Percentiles rank a stretch among this genome's conserved stretches.
These are phyloP conservation scores for Plasmodium blacklocki DNA, from an alignment of 169 alveolate genomes.

Conservation along the genomic window DNA sequence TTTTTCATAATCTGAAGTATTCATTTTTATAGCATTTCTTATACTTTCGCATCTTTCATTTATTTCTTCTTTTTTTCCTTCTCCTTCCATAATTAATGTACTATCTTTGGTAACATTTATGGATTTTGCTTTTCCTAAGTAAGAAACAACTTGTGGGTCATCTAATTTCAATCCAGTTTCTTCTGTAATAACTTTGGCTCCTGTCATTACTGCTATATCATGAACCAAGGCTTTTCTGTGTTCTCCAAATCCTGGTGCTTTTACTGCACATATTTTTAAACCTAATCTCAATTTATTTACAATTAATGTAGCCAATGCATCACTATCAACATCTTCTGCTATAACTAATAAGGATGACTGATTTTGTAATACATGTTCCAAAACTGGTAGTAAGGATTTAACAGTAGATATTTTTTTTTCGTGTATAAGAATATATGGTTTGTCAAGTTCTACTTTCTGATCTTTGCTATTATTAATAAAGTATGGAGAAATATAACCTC, in stretches of 20 bases:
- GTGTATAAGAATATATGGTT: slow-evolving; percentile 95
- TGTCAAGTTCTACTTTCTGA: slow-evolving; percentile 96
- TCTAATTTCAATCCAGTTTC: slow-evolving; percentile 92
- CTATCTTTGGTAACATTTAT: slow-evolving; percentile 98
- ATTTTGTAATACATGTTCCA: slow-evolving; percentile 95
- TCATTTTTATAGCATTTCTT: slow-evolving; percentile 90
- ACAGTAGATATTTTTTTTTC: slow-evolving; percentile 96
- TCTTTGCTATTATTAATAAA: slow-evolving; percentile 97
- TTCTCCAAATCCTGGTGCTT: slow-evolving; percentile 98
- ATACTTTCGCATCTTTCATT: slow-evolving; percentile 94
- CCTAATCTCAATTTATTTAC: slow-evolving; percentile 98
- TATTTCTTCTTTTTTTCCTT: slow-evolving; percentile 93
- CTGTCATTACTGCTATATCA: slow-evolving; percentile 97
- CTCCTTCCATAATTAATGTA: slow-evolving; percentile 97
- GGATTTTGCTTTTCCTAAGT: slow-evolving; percentile 95
- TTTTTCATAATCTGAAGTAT: slow-evolving; percentile 94
- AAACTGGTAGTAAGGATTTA: slow-evolving; percentile 93
- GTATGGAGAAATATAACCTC: slow-evolving; percentile 99
- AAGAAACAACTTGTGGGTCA: slow-evolving; percentile 83
- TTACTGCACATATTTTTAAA: slow-evolving; percentile 98
- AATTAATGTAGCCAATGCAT: slow-evolving; percentile 98
- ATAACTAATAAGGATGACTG: slow-evolving; percentile 96
- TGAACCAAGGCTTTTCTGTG: slow-evolving; percentile 96
- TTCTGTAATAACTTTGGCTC: slow-evolving; percentile 94
- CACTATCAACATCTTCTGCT: slow-evolving; percentile 99